Evolutionary conservation across 768 basidiomycete genomes (phyloP).

Genomic region (Collybia nuda): DNA sequence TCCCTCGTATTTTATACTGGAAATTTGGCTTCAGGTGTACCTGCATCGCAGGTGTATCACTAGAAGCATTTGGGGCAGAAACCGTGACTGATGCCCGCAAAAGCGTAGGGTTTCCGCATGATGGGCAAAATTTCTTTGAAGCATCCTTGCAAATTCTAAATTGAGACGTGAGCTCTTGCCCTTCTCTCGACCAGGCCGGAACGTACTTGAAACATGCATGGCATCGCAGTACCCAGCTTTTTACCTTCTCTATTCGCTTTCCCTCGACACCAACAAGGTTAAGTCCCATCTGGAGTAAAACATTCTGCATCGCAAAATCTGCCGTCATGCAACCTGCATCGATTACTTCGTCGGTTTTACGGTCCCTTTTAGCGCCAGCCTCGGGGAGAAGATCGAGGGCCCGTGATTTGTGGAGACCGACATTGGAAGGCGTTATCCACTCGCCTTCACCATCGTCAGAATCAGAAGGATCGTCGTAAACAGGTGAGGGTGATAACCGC

Average conservation of each 20-base stretch:
- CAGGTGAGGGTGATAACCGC: slow-evolving; percentile 23
- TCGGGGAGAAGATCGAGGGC: slow-evolving; percentile 81
- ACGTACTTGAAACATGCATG: slow-evolving; percentile 99
- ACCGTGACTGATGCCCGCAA: slow-evolving; percentile 90
- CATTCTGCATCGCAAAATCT: slow-evolving; percentile 99
- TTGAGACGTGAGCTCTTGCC: background rate
- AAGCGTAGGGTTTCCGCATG: slow-evolving; percentile 92
- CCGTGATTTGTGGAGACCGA: slow-evolving; percentile 81
- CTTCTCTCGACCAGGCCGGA: background rate
- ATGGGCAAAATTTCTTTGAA: slow-evolving; percentile 95
- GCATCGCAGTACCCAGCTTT: slow-evolving; percentile 94
- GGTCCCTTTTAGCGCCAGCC: slow-evolving; percentile 33
- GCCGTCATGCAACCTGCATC: slow-evolving; percentile 93
- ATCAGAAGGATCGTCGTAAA: slow-evolving; percentile 78
- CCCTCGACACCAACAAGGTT: slow-evolving; percentile 89
- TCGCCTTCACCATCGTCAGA: slow-evolving; percentile 87
- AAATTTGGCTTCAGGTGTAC: slow-evolving; percentile 96
- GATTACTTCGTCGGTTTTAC: slow-evolving; percentile 41
- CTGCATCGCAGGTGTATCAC: slow-evolving; percentile 69
- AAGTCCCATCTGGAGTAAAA: slow-evolving; percentile 91
- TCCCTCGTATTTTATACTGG: slow-evolving; percentile 90
- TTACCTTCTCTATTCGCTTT: slow-evolving; percentile 84
- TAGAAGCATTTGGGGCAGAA: slow-evolving; percentile 57
- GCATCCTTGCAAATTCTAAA: slow-evolving; percentile 91
- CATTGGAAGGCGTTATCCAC: slow-evolving; percentile 95